Evolutionary conservation across 306 rosid genomes (phyloP), one percentile per base, ranked within the genome.

Genomic region (Cicer yamashitae): DNA sequence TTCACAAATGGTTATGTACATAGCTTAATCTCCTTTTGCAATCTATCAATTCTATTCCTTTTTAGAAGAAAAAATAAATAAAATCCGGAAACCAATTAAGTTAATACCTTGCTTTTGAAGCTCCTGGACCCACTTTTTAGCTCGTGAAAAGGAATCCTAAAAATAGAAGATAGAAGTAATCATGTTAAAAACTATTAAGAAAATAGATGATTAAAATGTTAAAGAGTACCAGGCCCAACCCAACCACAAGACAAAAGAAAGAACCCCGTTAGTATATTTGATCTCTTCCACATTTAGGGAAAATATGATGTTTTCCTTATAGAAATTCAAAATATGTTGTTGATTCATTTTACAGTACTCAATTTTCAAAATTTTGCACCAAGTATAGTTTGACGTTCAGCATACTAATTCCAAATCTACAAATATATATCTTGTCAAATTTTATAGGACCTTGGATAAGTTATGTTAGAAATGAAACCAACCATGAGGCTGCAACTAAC

Each of bases 91-190:
- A 57, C 50, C 13, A 77, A 66, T 14, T 14, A 39, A 86, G 75
- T 50, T 73, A 79, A 74, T 76, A 87, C 90, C 90, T 87, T 87
- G 90, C 80, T 84, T 87, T 67, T 87, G 90, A 84, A 87, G 90
- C 81, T 87, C 90, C 82, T 87, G 87, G 71, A 87, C 90, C 90
- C 90, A 87, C 67, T 87, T 87, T 83, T 82, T 87, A 54, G 90
- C 90, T 56, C 90, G 88, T 17, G 85, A 25, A 60, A 84, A 87
- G 46, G 90, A 84, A 20, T 87, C 90, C 90, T 87, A 9, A 45
- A 38, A 41, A 64, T 14, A 56, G 38, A 84, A 68, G 15, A 79
- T 30, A 17, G 50, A 79, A 68, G 6, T 43, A 38, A 68, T 43
- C 14, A 25, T 30, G 58, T 52, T 15, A 61, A 61, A 50, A 44